A percentile compares a stretch with the other conserved stretches of the same genome.
These are phyloP conservation scores for Eucalyptus sp. DNA, from an alignment of 345 rosid genomes.

Conservation along the genomic window DNA sequence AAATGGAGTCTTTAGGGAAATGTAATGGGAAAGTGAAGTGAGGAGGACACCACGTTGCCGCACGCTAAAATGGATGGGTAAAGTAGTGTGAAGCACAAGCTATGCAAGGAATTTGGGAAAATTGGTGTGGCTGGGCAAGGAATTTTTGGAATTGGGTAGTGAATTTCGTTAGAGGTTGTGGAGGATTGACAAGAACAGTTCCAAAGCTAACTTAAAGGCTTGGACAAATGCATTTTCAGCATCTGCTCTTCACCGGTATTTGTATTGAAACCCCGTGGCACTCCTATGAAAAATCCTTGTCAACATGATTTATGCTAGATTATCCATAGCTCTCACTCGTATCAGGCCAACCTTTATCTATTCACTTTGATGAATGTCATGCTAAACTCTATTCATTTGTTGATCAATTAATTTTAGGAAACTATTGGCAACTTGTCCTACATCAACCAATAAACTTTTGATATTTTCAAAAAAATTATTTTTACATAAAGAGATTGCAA, in stretches of 20 bases:
- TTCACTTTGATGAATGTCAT: neutral
- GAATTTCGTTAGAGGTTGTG: neutral
- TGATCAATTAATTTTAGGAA: neutral
- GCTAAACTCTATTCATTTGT: neutral
- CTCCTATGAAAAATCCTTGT: no score
- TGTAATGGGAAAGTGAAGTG: neutral
- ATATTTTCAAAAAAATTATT: neutral
- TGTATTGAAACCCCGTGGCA: no score
- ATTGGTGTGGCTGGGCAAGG: neutral
- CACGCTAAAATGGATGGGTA: neutral
- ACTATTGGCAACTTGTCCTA: neutral
- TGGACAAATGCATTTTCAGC: no score
- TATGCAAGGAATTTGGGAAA: neutral
- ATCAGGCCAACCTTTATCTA: no score
- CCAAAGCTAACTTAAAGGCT: neutral
- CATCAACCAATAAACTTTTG: neutral
- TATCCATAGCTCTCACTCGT: no score
- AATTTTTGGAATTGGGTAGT: neutral
- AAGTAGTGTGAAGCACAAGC: neutral
- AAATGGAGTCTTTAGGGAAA: no score
- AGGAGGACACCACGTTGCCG: neutral
- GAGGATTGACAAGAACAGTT: neutral
- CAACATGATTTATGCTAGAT: no score
- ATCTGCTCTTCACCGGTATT: no score
- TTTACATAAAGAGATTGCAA: neutral